Evolutionary conservation across 1,139 yeast genomes (phyloP).

Genomic region (Diutina rugosa): DNA sequence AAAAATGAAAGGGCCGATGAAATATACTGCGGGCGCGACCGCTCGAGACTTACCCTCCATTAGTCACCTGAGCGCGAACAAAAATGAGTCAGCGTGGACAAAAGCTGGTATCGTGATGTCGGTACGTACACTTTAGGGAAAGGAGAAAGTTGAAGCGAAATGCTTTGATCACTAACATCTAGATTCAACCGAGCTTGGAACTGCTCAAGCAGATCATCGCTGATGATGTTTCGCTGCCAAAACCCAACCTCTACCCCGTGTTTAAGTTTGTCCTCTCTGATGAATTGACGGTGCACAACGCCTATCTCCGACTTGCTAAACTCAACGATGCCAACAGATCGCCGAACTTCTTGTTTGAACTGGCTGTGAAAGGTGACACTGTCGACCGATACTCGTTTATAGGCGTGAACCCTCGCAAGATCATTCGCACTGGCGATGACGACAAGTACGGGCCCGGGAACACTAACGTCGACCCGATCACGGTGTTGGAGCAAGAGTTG

Average conservation of each 20-base stretch:
- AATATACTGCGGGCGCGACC: neutral
- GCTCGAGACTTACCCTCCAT: neutral
- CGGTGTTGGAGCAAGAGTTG: conserved; percentile 62
- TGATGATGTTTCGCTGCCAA: neutral
- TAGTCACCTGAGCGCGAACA: neutral
- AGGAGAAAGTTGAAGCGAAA: too few species aligned
- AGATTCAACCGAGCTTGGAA: conserved; percentile 2
- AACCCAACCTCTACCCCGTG: conserved; percentile 65
- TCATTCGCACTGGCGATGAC: conserved; percentile 65
- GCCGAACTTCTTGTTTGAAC: conserved; percentile 75
- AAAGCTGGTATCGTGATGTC: neutral
- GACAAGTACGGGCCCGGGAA: conserved; percentile 18
- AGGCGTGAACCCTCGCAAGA: conserved; percentile 73
- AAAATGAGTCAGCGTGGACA: neutral
- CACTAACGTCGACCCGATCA: conserved; percentile 60
- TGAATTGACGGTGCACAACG: conserved; percentile 77
- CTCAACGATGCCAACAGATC: conserved; percentile 48
- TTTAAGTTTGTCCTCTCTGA: conserved; percentile 64
- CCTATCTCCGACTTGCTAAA: conserved; percentile 71
- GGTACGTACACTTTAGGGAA: neutral
- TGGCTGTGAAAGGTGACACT: conserved; percentile 80
- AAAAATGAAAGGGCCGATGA: neutral
- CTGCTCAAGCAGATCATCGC: neutral
- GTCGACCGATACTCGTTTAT: conserved; percentile 84
- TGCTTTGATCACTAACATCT: neutral